These are phyloP conservation scores for Drechslerella stenobrocha DNA, from an alignment of 2,329 filamentous ascomycete genomes.

Conservation along the genomic window DNA sequence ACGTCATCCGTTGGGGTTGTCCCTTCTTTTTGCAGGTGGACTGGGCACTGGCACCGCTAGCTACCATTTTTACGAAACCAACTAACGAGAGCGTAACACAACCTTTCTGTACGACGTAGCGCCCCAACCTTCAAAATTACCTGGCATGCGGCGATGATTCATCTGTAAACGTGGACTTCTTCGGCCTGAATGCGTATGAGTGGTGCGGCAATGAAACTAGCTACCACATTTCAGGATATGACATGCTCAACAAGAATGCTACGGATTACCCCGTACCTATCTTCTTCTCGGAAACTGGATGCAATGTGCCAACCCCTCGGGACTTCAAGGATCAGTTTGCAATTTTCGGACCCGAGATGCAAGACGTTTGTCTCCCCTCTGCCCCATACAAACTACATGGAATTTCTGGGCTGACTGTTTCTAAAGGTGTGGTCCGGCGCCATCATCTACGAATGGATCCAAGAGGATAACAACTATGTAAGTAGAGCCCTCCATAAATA, in stretches of 20 bases:
- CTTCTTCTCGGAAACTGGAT: conserved; percentile 87
- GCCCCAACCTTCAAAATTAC: conserved; percentile 69
- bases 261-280: conserved; percentile 77
- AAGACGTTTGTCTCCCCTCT: conserved; percentile 55
- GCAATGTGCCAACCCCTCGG: conserved; percentile 68
- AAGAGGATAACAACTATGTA: conserved; percentile 78
- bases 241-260: conserved; percentile 68
- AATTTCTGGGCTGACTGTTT: too few species aligned
- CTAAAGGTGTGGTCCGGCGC: conserved; percentile 67
- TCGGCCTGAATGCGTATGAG: conserved; percentile 81
- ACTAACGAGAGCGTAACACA: background rate
- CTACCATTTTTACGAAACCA: too few species aligned
- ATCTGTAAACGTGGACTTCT: conserved; percentile 77
- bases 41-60: too few species aligned
- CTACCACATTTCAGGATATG: conserved; percentile 70
- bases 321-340: conserved; percentile 72
- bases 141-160: conserved; percentile 74
- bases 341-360: conserved; percentile 76
- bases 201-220: conserved; percentile 65
- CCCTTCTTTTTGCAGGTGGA: too few species aligned
- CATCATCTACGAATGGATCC: conserved; percentile 88
- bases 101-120: conserved; percentile 51
- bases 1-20: too few species aligned
- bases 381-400: too few species aligned
- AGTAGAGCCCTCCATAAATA: background rate